Evolutionary conservation across 768 basidiomycete genomes (phyloP).

Genomic region (Candolleomyces aberdarensis): DNA sequence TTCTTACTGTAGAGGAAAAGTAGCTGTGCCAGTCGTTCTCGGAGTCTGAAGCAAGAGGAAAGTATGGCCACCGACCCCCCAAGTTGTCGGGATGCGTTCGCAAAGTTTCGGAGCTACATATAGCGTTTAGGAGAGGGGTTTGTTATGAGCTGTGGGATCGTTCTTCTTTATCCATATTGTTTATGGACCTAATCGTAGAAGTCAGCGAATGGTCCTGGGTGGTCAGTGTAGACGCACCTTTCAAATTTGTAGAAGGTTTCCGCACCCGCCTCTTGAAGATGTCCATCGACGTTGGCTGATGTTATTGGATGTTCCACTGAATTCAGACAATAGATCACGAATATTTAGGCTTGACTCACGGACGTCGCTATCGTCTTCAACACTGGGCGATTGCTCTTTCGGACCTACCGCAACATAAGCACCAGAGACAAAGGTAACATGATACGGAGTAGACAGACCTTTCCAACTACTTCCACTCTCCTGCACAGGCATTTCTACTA

Average conservation of each 20-base stretch:
- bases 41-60: slow-evolving; percentile 69
- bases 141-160: slow-evolving; percentile 3
- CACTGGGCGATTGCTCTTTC: slow-evolving; percentile 32
- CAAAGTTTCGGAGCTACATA: slow-evolving; percentile 65
- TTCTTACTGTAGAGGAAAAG: slow-evolving; percentile 72
- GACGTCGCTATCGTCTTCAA: slow-evolving; percentile 63
- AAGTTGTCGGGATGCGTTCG: slow-evolving; percentile 71
- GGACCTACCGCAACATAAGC: slow-evolving; percentile 19
- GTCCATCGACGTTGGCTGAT: slow-evolving; percentile 63
- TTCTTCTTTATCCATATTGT: slow-evolving; percentile 65
- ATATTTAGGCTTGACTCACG: slow-evolving; percentile 43
- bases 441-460: slow-evolving; percentile 21
- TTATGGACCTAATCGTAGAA: slow-evolving; percentile 43
- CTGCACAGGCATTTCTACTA: slow-evolving; percentile 49
- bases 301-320: not conserved
- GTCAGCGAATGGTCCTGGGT: slow-evolving; percentile 1
- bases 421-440: not conserved
- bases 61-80: slow-evolving; percentile 77
- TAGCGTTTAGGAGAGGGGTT: slow-evolving; percentile 1
- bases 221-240: slow-evolving; percentile 44
- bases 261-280: slow-evolving; percentile 64
- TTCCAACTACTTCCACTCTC: slow-evolving; percentile 27
- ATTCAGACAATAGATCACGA: too few relatives aligned
- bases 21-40: slow-evolving; percentile 65
- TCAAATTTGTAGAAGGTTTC: slow-evolving; percentile 64